Base-by-base conservation (phyloP, 805 yeast species). In the Blastobotrys attinorum region DNA sequence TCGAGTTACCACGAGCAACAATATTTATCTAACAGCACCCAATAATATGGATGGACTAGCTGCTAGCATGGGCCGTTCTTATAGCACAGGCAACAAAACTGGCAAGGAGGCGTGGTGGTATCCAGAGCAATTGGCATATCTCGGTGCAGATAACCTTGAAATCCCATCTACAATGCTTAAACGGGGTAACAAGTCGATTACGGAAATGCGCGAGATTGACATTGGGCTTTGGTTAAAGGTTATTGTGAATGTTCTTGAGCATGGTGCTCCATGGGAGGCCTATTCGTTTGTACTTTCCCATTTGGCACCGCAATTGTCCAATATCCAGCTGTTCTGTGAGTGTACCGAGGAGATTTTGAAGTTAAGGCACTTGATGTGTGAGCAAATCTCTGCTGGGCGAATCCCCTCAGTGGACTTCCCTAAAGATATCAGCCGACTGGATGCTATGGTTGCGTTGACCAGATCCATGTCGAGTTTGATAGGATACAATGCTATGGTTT, bases 271-370 rank as follows among this genome's bases (percentile, higher is more conserved):
- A 47, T 84, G 90, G 92, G 90, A 82, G 48, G 57, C 77, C 0
- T 84, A 79, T 58, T 77, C 88, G 0, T 81, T 69, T 53, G 60
- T 78, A 1, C 66, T 81, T 68, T 76, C 83, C 0, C 86, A 82
- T 58, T 68, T 83, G 43, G 79, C 87, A 53, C 75, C 85, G 0
- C 94, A 84, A 54, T 55, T 85, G 23, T 67, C 83, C 8, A 80
- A 78, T 51, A 57, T 77, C 49, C 62, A 61, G 11, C 62, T 85
- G 6, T 81, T 81, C 50, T 59, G 63, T 27, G 60, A 65, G 3
- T 64, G 72, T 21, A 59, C 56, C n/a, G 60, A 60, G 3, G 69
- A 67, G 21, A 66, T 76, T 10, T 51, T 63, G 32, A 56, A 63
- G 16, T 60, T 78, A 17, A 67, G 73, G 45, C 58, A 63, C 3